A percentile compares a stretch with the other conserved stretches of the same genome.
phyloP scores from a whole-genome alignment of 2,329 filamentous ascomycete species.

The Xylaria arbuscula region DNA sequence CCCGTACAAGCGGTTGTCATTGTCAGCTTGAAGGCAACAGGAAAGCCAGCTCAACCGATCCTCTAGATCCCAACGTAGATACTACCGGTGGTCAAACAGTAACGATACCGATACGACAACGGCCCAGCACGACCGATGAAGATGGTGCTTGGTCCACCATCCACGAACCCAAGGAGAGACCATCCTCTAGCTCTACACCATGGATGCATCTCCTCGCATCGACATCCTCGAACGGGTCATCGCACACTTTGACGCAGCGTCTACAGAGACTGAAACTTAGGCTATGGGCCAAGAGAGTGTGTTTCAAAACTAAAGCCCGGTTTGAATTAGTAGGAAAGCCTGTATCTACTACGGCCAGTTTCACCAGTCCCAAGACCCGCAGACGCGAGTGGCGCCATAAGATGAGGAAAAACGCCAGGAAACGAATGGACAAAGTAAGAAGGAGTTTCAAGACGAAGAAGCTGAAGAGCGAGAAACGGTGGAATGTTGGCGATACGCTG shows the following conservation, averaged over 20 bases:
- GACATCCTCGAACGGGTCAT: conserved; percentile 28
- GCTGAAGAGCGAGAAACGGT: conserved; percentile 3
- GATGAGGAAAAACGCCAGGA: not conserved
- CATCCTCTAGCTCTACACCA: conserved; percentile 15
- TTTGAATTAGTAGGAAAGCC: conserved; percentile 37
- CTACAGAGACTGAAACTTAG: conserved; percentile 42
- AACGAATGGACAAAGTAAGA: not conserved
- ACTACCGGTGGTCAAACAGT: conserved; percentile 18
- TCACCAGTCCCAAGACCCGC: conserved; percentile 11
- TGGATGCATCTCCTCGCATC: conserved; percentile 32
- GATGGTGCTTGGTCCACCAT: conserved; percentile 34
- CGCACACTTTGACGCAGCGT: conserved; percentile 32
- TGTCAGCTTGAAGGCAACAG: conserved; percentile 19
- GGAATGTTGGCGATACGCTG: conserved; percentile 6
- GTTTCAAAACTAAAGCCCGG: conserved; percentile 40
- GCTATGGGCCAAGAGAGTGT: conserved; percentile 44
- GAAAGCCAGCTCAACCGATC: conserved; percentile 33
- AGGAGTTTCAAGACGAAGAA: conserved; percentile 8
- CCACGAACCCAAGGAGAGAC: conserved; percentile 3
- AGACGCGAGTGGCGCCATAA: conserved; percentile 29
- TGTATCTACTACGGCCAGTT: conserved; percentile 8
- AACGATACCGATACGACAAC: conserved; percentile 16
- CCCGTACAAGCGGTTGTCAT: conserved; percentile 27
- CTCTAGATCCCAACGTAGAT: conserved; percentile 35
- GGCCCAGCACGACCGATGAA: conserved; percentile 15